These are phyloP conservation scores for Aspergillus sp. DNA, from an alignment of 2,329 filamentous ascomycete species.

Conservation along the genomic window DNA sequence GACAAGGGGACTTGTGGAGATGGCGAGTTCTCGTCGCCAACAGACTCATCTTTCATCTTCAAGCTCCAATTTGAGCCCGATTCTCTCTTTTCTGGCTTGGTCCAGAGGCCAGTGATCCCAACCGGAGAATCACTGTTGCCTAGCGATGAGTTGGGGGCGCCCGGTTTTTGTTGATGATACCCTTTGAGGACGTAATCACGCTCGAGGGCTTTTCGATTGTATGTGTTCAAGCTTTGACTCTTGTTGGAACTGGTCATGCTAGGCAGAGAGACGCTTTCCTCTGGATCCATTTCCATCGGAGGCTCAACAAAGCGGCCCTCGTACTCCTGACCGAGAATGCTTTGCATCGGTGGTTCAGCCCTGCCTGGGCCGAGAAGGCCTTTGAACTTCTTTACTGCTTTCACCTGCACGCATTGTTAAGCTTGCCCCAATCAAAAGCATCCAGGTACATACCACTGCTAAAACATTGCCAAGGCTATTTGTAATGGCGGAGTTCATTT, in stretches of 20 bases:
- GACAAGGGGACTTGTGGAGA: conserved; percentile 35
- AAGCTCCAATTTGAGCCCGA: conserved; percentile 32
- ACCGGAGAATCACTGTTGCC: conserved; percentile 24
- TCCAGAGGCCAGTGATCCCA: conserved; percentile 20
- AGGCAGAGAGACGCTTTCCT: conserved; percentile 35
- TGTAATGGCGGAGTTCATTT: conserved; percentile 89
- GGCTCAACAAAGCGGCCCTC: conserved; percentile 61
- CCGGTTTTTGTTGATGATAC: conserved; percentile 46
- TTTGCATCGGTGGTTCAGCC: conserved; percentile 56
- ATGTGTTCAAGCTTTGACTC: conserved; percentile 47
- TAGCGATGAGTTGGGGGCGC: conserved; percentile 6
- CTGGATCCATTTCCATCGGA: conserved; percentile 56
- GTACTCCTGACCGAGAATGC: conserved; percentile 62
- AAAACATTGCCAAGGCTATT: conserved; percentile 84
- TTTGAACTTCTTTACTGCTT: conserved; percentile 90
- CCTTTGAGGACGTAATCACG: conserved; percentile 58
- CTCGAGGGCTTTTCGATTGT: conserved; percentile 56
- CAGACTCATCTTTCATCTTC: conserved; percentile 21
- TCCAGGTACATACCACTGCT: conserved; percentile 66
- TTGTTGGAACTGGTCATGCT: conserved; percentile 23
- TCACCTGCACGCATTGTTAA: conserved; percentile 63
- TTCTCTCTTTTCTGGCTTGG: conserved; percentile 30
- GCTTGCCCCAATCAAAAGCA: background rate
- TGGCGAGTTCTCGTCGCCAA: conserved; percentile 31
- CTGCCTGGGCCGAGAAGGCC: conserved; percentile 65